Percentiles rank a stretch among this genome's conserved stretches.
These are phyloP conservation scores for Candida glucosophila DNA, from an alignment of 1,139 yeast species.

Conservation along the genomic window DNA sequence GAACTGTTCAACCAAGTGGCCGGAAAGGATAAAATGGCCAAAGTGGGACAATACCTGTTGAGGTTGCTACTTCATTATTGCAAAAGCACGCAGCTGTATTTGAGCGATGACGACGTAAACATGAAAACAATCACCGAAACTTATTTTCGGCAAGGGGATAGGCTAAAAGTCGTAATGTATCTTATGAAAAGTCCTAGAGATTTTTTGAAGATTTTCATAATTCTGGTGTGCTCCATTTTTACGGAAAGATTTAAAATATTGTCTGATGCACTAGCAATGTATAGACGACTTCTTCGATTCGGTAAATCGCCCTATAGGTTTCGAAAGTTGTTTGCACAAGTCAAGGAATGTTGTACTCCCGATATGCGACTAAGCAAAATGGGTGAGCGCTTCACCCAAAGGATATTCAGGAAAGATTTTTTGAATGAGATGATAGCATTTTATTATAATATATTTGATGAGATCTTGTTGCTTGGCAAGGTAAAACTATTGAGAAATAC, in stretches of 20 bases:
- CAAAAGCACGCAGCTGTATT: slow-evolving; percentile 24
- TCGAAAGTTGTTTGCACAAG: slow-evolving; percentile 17
- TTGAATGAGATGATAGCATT: slow-evolving; percentile 41
- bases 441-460: slow-evolving; percentile 61
- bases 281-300: slow-evolving; percentile 62
- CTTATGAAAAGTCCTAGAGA: slow-evolving; percentile 35
- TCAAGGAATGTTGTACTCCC: too few species aligned
- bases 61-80: slow-evolving; percentile 47
- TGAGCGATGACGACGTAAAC: slow-evolving; percentile 27
- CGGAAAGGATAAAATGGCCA: slow-evolving; percentile 68
- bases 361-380: slow-evolving; percentile 1
- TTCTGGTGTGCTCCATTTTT: slow-evolving; percentile 23
- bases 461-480: slow-evolving; percentile 45
- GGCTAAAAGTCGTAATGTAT: slow-evolving; percentile 26
- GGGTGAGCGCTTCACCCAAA: background rate
- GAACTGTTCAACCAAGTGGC: slow-evolving; percentile 43
- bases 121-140: slow-evolving; percentile 20
- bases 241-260: slow-evolving; percentile 34
- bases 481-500: slow-evolving; percentile 39
- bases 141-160: slow-evolving; percentile 26
- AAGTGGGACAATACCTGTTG: slow-evolving; percentile 50
- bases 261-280: slow-evolving; percentile 45
- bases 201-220: slow-evolving; percentile 27
- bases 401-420: slow-evolving; percentile 14
- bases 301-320: slow-evolving; percentile 64